A percentile compares a stretch with the other conserved stretches of the same genome.
Conservation (phyloP, 2,329 filamentous ascomycete species). For the Trichoderma koningiopsis region DNA sequence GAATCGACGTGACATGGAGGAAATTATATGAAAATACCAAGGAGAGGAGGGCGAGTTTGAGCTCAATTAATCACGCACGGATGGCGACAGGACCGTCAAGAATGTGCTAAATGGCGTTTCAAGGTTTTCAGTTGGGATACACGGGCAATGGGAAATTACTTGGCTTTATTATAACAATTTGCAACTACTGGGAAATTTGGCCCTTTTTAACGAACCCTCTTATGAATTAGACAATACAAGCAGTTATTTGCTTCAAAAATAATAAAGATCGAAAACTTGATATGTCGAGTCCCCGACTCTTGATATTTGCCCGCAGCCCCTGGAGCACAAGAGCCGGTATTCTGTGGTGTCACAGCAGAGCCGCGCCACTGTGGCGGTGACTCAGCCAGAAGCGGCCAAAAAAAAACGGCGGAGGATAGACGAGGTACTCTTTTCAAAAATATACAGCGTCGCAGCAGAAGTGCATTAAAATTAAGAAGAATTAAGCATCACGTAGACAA, state of each 20-base stretch:
- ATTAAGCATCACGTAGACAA: not conserved
- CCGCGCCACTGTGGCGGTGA: constrained; percentile 24
- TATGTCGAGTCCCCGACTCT: not conserved
- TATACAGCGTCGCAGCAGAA: not conserved
- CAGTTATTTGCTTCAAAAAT: not conserved
- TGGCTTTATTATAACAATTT: not conserved
- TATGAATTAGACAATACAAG: constrained; percentile 9
- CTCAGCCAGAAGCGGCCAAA: not conserved
- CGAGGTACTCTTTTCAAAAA: not conserved
- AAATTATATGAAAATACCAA: not conserved
- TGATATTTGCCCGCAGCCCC: not conserved
- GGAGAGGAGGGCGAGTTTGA: not conserved
- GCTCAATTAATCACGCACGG: not conserved
- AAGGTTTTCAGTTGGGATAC: constrained; percentile 1
- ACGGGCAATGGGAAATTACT: not conserved
- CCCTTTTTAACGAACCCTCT: not conserved
- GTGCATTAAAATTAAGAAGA: not conserved
- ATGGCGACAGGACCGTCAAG: not conserved
- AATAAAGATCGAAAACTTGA: not conserved
- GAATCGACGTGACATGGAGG: not conserved
- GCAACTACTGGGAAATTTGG: constrained; percentile 6
- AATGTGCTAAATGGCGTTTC: constrained; percentile 27
- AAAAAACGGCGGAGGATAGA: not conserved
- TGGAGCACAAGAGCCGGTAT: not conserved
- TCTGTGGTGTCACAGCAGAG: not conserved